Conservation (phyloP, 1,139 yeast species). For the Candida sojae region DNA sequence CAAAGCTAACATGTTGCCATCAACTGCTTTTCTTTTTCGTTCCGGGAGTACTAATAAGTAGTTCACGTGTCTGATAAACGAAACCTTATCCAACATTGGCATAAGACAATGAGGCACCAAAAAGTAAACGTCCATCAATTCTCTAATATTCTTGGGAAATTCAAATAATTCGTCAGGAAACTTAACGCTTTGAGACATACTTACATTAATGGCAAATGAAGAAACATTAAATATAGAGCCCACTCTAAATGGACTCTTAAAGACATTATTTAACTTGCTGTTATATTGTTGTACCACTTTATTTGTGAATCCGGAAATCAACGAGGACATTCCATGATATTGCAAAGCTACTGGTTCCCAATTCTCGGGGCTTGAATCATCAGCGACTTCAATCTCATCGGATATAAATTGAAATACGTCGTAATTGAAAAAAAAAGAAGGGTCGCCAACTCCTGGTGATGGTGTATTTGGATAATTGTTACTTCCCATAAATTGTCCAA, state of each 20-base stretch:
- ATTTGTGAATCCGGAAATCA: slow-evolving; percentile 24
- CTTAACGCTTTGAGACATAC: slow-evolving; percentile 13
- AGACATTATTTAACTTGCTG: slow-evolving; percentile 8
- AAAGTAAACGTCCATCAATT: slow-evolving; percentile 20
- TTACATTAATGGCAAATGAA: slow-evolving; percentile 21
- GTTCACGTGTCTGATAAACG: slow-evolving; percentile 16
- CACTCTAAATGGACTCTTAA: slow-evolving; percentile 23
- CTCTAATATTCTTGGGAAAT: slow-evolving; percentile 19
- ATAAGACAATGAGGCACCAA: slow-evolving; percentile 21
- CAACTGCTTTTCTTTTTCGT: slow-evolving; percentile 13
- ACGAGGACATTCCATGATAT: slow-evolving; percentile 24
- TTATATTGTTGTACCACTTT: slow-evolving; percentile 16
- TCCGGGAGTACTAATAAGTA: slow-evolving; percentile 1
- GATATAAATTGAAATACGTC: slow-evolving; percentile 20
- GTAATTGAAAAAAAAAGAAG: slow-evolving; percentile 19
- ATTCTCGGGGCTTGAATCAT: slow-evolving; percentile 6
- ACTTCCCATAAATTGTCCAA: slow-evolving; percentile 1
- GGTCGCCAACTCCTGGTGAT: slow-evolving; percentile 16
- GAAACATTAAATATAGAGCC: slow-evolving; percentile 25
- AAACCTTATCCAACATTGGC: slow-evolving; percentile 24
- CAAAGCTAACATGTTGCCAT: slow-evolving; percentile 22
- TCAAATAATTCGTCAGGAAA: slow-evolving; percentile 19
- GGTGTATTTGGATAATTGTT: slow-evolving; percentile 5
- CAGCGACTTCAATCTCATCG: slow-evolving; percentile 19
- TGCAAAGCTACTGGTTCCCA: slow-evolving; percentile 26